Conservation (phyloP, 139 green algal species). For the Chlamydomonas incerta region DNA sequence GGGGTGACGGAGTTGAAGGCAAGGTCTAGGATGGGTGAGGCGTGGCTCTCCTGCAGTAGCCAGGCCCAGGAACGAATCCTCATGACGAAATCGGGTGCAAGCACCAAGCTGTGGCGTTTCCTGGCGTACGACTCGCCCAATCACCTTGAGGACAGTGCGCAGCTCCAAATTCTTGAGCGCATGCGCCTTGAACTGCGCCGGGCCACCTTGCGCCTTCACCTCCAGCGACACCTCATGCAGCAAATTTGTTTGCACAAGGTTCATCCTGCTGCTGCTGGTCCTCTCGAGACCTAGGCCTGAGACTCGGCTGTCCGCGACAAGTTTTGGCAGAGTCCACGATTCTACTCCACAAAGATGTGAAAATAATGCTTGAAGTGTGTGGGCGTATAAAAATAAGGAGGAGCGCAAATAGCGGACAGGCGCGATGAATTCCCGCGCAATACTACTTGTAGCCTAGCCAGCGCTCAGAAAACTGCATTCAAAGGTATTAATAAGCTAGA, state of each 20-base stretch:
- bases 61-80: neutral
- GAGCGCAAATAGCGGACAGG: no score
- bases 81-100: neutral
- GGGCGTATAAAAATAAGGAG: no score
- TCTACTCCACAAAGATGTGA: no score
- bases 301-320: neutral
- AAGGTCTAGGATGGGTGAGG: constrained; percentile 54
- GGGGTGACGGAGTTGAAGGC: constrained; percentile 53
- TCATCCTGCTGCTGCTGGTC: neutral
- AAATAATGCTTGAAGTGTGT: no score
- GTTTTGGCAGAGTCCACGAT: no score
- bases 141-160: constrained; percentile 26
- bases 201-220: neutral
- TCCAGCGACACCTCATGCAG: constrained; percentile 8
- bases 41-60: constrained; percentile 67
- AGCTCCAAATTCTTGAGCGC: constrained; percentile 27
- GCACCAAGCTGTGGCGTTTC: neutral
- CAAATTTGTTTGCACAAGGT: constrained; percentile 25
- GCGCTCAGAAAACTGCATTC: no score
- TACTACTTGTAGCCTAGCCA: no score
- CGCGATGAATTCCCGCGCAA: no score
- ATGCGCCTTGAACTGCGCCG: constrained; percentile 17
- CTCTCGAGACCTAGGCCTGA: no score
- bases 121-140: neutral
- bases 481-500: no score